These are phyloP conservation scores for Tetragonia tetragonoides DNA, from an alignment of 148 eudicot genomes.

Conservation along the genomic window DNA sequence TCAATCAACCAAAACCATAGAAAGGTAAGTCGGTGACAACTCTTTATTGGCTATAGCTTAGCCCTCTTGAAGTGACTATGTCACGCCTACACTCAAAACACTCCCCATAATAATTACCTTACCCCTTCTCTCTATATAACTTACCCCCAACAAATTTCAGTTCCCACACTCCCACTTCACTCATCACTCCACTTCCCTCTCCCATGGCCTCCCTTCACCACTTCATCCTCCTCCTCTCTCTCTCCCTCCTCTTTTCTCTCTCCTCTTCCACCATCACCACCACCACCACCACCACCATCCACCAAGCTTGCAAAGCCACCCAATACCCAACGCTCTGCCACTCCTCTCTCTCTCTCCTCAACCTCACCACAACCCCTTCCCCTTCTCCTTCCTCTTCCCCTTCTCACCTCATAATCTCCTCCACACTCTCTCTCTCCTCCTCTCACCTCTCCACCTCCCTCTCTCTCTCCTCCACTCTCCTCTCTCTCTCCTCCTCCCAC, in stretches of 20 bases:
- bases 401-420: constrained; percentile 38
- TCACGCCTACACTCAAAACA: too few species aligned
- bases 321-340: constrained; percentile 50
- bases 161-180: not conserved
- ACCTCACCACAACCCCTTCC: constrained; percentile 24
- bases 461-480: constrained; percentile 48
- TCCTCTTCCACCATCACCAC: constrained; percentile 29
- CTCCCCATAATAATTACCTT: not conserved
- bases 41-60: too few species aligned
- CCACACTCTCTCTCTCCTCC: constrained; percentile 42
- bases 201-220: constrained; percentile 17
- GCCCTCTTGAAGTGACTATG: too few species aligned
- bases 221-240: constrained; percentile 18
- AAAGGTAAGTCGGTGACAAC: too few species aligned
- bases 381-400: too few species aligned
- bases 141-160: not conserved
- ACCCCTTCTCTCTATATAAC: not conserved
- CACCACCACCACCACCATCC: constrained; percentile 25
- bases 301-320: constrained; percentile 62
- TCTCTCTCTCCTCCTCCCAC: constrained; percentile 36
- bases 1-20: too few species aligned
- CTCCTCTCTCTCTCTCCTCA: constrained; percentile 19
- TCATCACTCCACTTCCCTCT: not conserved
- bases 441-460: constrained; percentile 42
- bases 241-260: constrained; percentile 36